Evolutionary conservation across 2,329 filamentous ascomycete genomes (phyloP).

Genomic region (Tetracladium maxilliforme): DNA sequence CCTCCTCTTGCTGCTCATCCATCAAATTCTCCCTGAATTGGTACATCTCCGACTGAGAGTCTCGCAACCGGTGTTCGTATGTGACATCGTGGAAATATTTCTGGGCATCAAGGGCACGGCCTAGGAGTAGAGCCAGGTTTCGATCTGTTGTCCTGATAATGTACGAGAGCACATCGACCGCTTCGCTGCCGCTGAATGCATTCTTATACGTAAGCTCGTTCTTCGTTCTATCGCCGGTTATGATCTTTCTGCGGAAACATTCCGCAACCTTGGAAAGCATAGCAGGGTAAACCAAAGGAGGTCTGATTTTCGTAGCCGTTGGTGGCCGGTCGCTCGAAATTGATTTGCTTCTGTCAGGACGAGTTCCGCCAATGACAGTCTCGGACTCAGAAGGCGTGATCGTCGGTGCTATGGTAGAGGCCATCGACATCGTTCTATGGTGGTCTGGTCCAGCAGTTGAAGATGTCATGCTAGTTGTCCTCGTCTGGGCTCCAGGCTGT

Average conservation of each 20-base stretch:
- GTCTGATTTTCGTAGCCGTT: slow-evolving; percentile 32
- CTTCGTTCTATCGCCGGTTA: slow-evolving; percentile 78
- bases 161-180: slow-evolving; percentile 87
- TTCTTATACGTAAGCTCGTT: slow-evolving; percentile 96
- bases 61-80: slow-evolving; percentile 87
- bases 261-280: slow-evolving; percentile 86
- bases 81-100: slow-evolving; percentile 99
- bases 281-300: slow-evolving; percentile 86
- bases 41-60: slow-evolving; percentile 90
- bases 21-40: slow-evolving; percentile 90
- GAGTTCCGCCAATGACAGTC: slow-evolving; percentile 14
- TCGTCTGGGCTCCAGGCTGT: slow-evolving; percentile 31
- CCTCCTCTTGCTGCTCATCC: slow-evolving; percentile 66
- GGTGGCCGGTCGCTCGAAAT: slow-evolving; percentile 28
- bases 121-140: slow-evolving; percentile 81
- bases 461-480: slow-evolving; percentile 47
- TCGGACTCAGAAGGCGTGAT: slow-evolving; percentile 40
- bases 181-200: slow-evolving; percentile 88
- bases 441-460: slow-evolving; percentile 20
- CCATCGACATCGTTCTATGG: slow-evolving; percentile 77
- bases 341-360: slow-evolving; percentile 42
- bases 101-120: slow-evolving; percentile 85
- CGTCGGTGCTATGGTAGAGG: slow-evolving; percentile 62
- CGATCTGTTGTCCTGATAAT: slow-evolving; percentile 96
- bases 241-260: slow-evolving; percentile 80